Base-by-base conservation (phyloP, 2,329 filamentous ascomycete genomes). In the Fusarium guadeloupense region DNA sequence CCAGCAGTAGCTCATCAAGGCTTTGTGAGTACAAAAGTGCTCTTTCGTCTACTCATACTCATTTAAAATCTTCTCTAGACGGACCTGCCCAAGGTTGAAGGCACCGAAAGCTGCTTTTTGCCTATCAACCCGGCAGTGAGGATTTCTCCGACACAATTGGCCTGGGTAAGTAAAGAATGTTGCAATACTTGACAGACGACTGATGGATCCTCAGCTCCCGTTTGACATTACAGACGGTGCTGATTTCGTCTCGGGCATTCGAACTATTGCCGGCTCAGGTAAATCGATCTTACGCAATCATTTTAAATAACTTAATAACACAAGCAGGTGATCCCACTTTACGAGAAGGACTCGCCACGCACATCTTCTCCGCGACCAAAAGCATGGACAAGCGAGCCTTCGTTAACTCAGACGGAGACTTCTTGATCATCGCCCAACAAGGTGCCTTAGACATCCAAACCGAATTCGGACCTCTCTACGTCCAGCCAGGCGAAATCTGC, bases 361-460 rank as follows among this genome's bases (percentile, higher is more conserved):
- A 83, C 58, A 73, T 82, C 39, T 84, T 81, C 59, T 73, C 77
- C 39, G 75, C 78, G 50, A 82, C 81, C 50, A 72, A 73, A 8
- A 75, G 69, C 63, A 84, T 84, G 82, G 70, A 74, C 3, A 75
- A 76, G 4, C 69, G 75, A 10, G 81, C 82, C 0, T 83, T 83
- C 51, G 80, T 76, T 63, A 83, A 83, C 64, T 84, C 85, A 2
- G 88, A 91, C 56, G 88, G 88, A 14, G 88, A 90, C 69, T 83
- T 88, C 57, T 76, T 90, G 46, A 87, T 90, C 40, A 80, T 90
- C 4, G 85, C 83, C 0, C 88, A 90, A 56, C 81, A 87, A 61
- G 88, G 88, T 12, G 78, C 82, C 0, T 77, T 91, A 3, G 84
- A 90, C 62, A 86, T 90, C 39, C 86, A 88, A 68, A 90, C 88